phyloP scores from a whole-genome alignment of 2,329 filamentous ascomycete species.

The Aspergillus fumigatus region DNA sequence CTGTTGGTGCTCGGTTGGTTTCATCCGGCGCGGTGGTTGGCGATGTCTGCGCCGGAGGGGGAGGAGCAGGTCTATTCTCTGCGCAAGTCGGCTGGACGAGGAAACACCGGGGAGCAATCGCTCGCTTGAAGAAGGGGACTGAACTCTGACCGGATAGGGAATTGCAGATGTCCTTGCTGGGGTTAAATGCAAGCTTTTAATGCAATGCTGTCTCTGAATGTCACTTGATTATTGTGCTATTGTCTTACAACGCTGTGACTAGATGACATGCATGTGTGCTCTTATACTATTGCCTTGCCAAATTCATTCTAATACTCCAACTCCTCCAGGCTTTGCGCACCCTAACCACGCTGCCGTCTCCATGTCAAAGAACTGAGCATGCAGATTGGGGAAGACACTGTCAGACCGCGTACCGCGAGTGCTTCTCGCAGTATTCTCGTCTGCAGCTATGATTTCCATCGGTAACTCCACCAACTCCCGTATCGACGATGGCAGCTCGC shows the following conservation, averaged over 20 bases:
- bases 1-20: constrained; percentile 48
- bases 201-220: neutral
- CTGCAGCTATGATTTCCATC: constrained; percentile 2
- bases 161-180: no score
- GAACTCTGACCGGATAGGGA: no score
- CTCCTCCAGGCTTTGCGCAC: neutral
- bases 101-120: neutral
- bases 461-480: constrained; percentile 32
- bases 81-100: neutral
- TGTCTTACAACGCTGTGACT: neutral
- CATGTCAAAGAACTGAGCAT: neutral
- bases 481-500: constrained; percentile 28
- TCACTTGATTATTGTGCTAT: neutral
- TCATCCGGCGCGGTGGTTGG: constrained; percentile 44
- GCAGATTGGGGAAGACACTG: neutral
- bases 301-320: neutral
- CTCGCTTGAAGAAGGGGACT: neutral
- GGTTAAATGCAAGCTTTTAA: neutral
- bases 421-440: neutral
- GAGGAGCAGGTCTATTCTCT: constrained; percentile 3
- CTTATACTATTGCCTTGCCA: neutral
- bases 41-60: constrained; percentile 8
- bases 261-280: neutral
- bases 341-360: neutral
- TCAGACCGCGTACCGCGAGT: neutral